Conservation (phyloP, 495 filamentous ascomycete genomes). For the Daldinia concentrica region DNA sequence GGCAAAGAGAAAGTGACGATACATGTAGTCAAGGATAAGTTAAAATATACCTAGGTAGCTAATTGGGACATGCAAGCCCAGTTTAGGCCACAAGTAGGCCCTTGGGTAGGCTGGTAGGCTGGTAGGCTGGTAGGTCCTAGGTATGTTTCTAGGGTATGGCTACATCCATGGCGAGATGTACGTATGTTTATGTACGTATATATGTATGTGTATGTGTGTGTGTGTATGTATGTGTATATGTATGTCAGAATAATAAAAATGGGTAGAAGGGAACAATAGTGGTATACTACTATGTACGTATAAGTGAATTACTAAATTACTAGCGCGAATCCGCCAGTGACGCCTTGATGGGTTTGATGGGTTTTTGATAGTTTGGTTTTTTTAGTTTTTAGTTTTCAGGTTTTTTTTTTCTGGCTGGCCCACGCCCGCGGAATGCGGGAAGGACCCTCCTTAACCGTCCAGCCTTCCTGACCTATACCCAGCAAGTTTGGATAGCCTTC, state of each 20-base stretch:
- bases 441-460: slow-evolving; percentile 41
- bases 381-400: too few species aligned
- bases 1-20: slow-evolving; percentile 11
- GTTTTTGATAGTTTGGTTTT: neutral
- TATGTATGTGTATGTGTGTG: slow-evolving; percentile 5
- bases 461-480: slow-evolving; percentile 9
- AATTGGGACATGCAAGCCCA: slow-evolving; percentile 16
- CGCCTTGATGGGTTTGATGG: slow-evolving; percentile 8
- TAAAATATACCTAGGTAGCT: neutral
- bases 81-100: neutral
- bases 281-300: slow-evolving; percentile 18
- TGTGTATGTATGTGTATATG: slow-evolving; percentile 8
- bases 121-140: neutral
- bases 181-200: slow-evolving; percentile 20
- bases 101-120: neutral
- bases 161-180: slow-evolving; percentile 9
- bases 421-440: slow-evolving; percentile 45
- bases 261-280: slow-evolving; percentile 34
- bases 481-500: slow-evolving; percentile 2
- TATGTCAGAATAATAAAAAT: slow-evolving; percentile 12
- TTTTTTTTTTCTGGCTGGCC: slow-evolving; percentile 33
- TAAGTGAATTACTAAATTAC: slow-evolving; percentile 3
- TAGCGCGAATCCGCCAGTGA: slow-evolving; percentile 36
- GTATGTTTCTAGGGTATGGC: neutral
- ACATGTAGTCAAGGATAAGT: neutral